Evolutionary conservation across 2,329 filamentous ascomycete species (phyloP).

Genomic region (Aspergillus pseudoviridinutans): DNA sequence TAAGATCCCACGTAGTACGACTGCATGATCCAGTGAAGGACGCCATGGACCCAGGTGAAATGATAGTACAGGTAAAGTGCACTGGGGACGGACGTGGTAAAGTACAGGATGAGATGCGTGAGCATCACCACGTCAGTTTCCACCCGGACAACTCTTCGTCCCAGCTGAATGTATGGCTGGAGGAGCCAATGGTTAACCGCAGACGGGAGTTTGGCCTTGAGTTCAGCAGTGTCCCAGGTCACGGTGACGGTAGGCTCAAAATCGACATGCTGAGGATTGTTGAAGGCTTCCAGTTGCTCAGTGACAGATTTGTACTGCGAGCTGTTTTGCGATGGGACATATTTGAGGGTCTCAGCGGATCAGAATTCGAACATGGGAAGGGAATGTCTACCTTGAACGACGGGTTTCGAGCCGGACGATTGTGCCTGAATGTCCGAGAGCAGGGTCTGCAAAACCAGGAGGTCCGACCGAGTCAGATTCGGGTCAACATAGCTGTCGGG

Average conservation of each 20-base stretch:
- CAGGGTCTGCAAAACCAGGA: conserved; percentile 37
- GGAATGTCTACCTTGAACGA: background rate
- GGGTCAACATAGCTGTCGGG: conserved; percentile 28
- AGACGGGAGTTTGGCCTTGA: conserved; percentile 33
- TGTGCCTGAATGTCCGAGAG: conserved; percentile 25
- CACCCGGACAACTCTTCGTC: conserved; percentile 56
- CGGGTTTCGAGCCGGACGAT: conserved; percentile 3
- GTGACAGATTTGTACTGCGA: background rate
- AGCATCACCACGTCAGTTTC: conserved; percentile 74
- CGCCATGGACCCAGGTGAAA: conserved; percentile 65
- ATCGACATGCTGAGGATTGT: conserved; percentile 44
- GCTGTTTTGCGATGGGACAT: conserved; percentile 28
- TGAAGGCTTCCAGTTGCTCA: conserved; percentile 45
- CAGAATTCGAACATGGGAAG: background rate
- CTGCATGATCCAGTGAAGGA: conserved; percentile 63
- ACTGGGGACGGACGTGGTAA: conserved; percentile 65
- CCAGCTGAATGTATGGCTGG: conserved; percentile 57
- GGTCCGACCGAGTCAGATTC: conserved; percentile 36
- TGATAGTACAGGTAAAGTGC: conserved; percentile 60
- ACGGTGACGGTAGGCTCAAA: conserved; percentile 57
- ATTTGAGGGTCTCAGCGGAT: conserved; percentile 12
- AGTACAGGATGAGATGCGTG: conserved; percentile 70
- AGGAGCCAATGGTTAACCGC: conserved; percentile 51
- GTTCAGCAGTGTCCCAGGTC: conserved; percentile 47
- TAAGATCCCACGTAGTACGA: conserved; percentile 68